Base-by-base conservation (phyloP, 2,329 filamentous ascomycete genomes). In the Epichloe coenophiala region DNA sequence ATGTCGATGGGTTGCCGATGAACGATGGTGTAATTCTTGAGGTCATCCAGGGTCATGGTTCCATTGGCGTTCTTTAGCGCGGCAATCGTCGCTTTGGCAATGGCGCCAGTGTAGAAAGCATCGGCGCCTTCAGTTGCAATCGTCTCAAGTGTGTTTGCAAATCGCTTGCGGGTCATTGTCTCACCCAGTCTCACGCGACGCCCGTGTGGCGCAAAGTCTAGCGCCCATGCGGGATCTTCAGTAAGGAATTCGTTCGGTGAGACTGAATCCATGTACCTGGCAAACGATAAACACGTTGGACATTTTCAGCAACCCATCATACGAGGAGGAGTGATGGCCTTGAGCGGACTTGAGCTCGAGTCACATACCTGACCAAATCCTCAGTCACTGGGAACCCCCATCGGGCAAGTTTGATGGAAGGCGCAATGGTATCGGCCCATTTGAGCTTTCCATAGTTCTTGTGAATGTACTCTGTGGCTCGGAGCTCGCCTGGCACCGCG, bases 191-290 rank as follows among this genome's bases (percentile, higher is more conserved):
- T 71, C 1, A 90, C 60, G 1, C 79, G 68, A 2, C 72, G 79
- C 3, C 87, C 88, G 52, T 84, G 77, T 0, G 87, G 87, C 2
- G 88, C 88, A 65, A 95, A 95, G 63, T 95, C 89, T 31, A 88
- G 68, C 0, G 88, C 86, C 84, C 88, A 95, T 0, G 78, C 74
- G 0, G 84, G 80, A 53, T 94, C 78, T 0, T 83, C 70, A 2
- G 78, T 73, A 0, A 95, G 66, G 61, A 93, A 93, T 56, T 82
- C 47, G 15, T 58, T 75, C 46, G 7, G 71, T 58, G 52, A 62
- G 61, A 63, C 51, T 68, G n/a, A 72, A 23, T 59, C 63, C 75
- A 93, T 90, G 60, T 87, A 86, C 15, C 46, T 48, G 36, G 27
- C 23, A 5, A n/a, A 36, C 23, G 11, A 13, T 37, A 12, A 15